Conservation (phyloP, 306 rosid species). For the Rosa multiflora region DNA sequence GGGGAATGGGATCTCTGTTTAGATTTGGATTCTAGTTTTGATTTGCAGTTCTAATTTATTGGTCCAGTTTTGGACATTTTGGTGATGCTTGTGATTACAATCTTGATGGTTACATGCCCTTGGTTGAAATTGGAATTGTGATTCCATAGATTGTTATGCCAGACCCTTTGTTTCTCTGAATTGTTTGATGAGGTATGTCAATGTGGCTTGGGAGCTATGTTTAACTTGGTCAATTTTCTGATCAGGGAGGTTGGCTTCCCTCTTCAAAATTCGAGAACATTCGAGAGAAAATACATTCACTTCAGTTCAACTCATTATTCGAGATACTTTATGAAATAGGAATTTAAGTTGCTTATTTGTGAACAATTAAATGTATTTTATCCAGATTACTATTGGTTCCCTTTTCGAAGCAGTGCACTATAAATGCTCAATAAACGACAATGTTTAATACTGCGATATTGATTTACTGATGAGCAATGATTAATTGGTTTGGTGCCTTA, state of each 20-base stretch:
- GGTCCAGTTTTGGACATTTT: neutral
- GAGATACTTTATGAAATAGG: neutral
- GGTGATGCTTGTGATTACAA: neutral
- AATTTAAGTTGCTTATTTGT: neutral
- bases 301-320: neutral
- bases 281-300: neutral
- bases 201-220: neutral
- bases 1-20: neutral
- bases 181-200: neutral
- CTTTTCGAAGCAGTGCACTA: neutral
- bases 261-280: neutral
- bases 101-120: neutral
- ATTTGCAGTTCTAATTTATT: neutral
- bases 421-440: neutral
- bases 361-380: neutral
- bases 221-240: neutral
- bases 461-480: neutral
- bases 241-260: neutral
- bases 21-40: neutral
- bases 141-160: neutral
- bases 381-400: conserved; percentile 10
- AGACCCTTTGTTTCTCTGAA: neutral
- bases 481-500: neutral
- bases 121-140: neutral
- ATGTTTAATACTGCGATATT: neutral